Percentiles rank a stretch among this genome's conserved stretches.
Evolutionary conservation across 1,284 basidiomycete genomes (phyloP).

Genomic region (Irpex lacteus): DNA sequence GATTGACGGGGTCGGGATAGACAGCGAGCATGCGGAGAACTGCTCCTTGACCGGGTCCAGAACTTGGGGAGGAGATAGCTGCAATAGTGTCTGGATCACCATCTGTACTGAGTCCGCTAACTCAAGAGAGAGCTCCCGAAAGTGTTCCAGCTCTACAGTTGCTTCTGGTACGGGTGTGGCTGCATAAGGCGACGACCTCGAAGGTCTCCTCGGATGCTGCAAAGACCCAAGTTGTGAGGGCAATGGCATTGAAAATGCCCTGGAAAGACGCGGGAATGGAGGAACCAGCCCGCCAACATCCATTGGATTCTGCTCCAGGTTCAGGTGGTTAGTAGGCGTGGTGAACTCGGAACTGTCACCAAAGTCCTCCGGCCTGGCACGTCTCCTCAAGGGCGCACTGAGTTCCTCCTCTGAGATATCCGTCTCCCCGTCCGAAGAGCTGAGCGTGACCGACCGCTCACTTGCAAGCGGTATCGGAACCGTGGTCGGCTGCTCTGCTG

Average conservation of each 20-base stretch:
- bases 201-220: slow-evolving; percentile 55
- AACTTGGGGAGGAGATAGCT: slow-evolving; percentile 85
- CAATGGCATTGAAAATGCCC: slow-evolving; percentile 71
- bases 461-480: slow-evolving; percentile 29
- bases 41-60: slow-evolving; percentile 90
- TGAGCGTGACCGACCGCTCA: slow-evolving; percentile 37
- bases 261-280: slow-evolving; percentile 51
- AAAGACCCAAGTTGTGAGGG: slow-evolving; percentile 67
- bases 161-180: slow-evolving; percentile 12
- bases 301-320: slow-evolving; percentile 33
- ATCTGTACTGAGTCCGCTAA: slow-evolving; percentile 86
- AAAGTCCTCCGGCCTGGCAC: slow-evolving; percentile 23
- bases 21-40: slow-evolving; percentile 81
- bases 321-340: slow-evolving; percentile 34
- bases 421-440: slow-evolving; percentile 50
- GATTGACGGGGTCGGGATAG: slow-evolving; percentile 82
- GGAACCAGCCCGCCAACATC: slow-evolving; percentile 25
- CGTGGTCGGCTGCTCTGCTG: slow-evolving; percentile 37
- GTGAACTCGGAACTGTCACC: slow-evolving; percentile 28
- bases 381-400: slow-evolving; percentile 23
- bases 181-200: slow-evolving; percentile 15
- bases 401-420: slow-evolving; percentile 44
- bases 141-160: slow-evolving; percentile 37
- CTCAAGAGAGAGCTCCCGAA: slow-evolving; percentile 73
- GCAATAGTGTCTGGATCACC: slow-evolving; percentile 85